phyloP scores from a whole-genome alignment of 495 filamentous ascomycete genomes.

The Venustampulla echinocandica region DNA sequence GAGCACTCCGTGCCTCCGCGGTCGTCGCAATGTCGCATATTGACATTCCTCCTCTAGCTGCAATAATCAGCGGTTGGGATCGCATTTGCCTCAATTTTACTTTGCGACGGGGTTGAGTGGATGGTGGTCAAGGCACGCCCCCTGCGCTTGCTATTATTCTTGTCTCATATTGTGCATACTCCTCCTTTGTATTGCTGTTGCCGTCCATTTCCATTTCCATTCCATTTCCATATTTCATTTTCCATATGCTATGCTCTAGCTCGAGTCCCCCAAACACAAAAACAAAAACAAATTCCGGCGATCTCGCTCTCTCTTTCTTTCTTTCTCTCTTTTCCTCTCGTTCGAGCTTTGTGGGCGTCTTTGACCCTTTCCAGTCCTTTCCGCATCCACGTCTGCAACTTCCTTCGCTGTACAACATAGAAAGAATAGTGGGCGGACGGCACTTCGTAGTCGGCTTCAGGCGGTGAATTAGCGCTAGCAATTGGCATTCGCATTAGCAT shows the following conservation, averaged over 20 bases:
- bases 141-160: neutral
- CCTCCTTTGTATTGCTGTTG: neutral
- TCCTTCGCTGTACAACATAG: neutral
- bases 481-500: neutral
- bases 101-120: neutral
- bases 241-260: neutral
- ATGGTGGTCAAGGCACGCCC: neutral
- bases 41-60: neutral
- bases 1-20: neutral
- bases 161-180: neutral
- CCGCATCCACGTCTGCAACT: neutral
- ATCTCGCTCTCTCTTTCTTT: neutral
- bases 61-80: neutral
- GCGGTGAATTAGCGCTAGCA: slow-evolving; percentile 3
- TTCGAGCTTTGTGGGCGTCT: neutral
- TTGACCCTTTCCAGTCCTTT: neutral
- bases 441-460: slow-evolving; percentile 3
- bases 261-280: neutral
- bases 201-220: too few species aligned
- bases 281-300: neutral
- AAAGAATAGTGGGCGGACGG: neutral
- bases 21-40: neutral
- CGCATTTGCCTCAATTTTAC: slow-evolving; percentile 4
- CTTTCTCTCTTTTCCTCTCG: neutral
- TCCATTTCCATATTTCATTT: too few species aligned